Evolutionary conservation across 352 stramenopile species (phyloP).

Genomic region (Thraustochytrium striatum): DNA sequence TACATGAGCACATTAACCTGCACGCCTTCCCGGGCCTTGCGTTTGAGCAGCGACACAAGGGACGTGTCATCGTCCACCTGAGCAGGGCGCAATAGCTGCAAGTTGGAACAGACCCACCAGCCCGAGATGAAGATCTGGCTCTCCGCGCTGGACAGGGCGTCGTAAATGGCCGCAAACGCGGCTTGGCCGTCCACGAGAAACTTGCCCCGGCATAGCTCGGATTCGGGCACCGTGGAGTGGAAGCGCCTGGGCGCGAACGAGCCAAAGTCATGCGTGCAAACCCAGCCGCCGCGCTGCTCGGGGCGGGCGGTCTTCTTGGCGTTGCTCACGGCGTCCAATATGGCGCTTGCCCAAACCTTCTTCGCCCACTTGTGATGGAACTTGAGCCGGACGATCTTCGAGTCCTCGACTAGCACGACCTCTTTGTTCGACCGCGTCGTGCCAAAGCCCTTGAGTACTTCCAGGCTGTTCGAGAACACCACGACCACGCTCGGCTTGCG

Average conservation of each 20-base stretch:
- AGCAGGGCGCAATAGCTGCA: constrained; percentile 14
- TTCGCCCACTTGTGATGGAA: not conserved
- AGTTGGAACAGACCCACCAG: constrained; percentile 40
- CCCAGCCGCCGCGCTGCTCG: not conserved
- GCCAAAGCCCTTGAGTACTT: constrained; percentile 29
- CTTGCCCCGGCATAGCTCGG: not conserved
- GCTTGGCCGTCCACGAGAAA: constrained; percentile 11
- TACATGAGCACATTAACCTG: constrained; percentile 35
- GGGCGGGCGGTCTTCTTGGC: not conserved
- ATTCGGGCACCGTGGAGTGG: not conserved
- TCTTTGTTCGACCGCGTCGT: not conserved
- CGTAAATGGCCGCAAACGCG: not conserved
- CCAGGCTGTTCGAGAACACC: constrained; percentile 2
- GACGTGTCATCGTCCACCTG: not conserved
- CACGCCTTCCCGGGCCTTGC: constrained; percentile 28
- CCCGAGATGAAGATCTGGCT: constrained; percentile 40
- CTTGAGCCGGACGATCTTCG: constrained; percentile 20
- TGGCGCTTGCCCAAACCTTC: constrained; percentile 17
- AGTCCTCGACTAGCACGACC: not conserved
- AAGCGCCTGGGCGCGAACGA: constrained; percentile 15
- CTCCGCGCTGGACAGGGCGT: not conserved
- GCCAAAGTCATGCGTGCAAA: constrained; percentile 12
- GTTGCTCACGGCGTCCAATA: not conserved
- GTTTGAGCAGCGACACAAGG: not conserved
- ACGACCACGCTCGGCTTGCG: constrained; percentile 20